Base-by-base conservation (phyloP, 202 grass and related monocot genomes). In the Tripidium arundinaceum region DNA sequence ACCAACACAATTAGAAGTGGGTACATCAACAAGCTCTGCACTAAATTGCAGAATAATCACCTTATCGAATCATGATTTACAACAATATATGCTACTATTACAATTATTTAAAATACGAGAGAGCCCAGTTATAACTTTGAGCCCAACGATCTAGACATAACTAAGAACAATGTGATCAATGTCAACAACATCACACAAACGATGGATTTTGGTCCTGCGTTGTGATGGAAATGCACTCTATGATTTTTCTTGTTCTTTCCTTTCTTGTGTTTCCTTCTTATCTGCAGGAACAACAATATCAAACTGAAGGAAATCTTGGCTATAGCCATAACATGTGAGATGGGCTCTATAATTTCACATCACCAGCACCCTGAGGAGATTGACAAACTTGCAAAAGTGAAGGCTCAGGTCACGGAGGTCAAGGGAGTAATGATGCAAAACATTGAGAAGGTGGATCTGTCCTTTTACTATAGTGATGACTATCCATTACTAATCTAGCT, bases 361-460 rank as follows among this genome's bases (percentile, higher is more conserved):
- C 71, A 33, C 31, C 31, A 33, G 31, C 31, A 33, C 79, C 93
- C 93, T 36, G 93, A 93, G 54, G 93, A 93, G 74, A 93, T 93
- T 18, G 87, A 81, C 83, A 97, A 97, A 57, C 90, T 97, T 75
- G 90, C 90, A 12, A 97, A 97, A 72, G 93, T 97, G 70, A 93
- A 97, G 77, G 93, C 93, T 81, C 93, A 97, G 22, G 93, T 93
- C 82, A 91, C 93, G 57, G 93, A 97, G 83, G 93, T 97, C 21
- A 97, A 97, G 38, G 93, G 93, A 57, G 93, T 97, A 4, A 97
- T 97, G 93, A 97, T 97, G 93, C 90, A 97, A 91, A 97, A 97
- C 38, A 97, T 97, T 0, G 93, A 97, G 78, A 97, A 97, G 88
- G 93, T 91, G 50, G 18, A n/a, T 77, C 15, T 4, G 7, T 1